Evolutionary conservation across 768 basidiomycete species (phyloP), one percentile per base, ranked within the genome.

Genomic region (Suillus occidentalis): DNA sequence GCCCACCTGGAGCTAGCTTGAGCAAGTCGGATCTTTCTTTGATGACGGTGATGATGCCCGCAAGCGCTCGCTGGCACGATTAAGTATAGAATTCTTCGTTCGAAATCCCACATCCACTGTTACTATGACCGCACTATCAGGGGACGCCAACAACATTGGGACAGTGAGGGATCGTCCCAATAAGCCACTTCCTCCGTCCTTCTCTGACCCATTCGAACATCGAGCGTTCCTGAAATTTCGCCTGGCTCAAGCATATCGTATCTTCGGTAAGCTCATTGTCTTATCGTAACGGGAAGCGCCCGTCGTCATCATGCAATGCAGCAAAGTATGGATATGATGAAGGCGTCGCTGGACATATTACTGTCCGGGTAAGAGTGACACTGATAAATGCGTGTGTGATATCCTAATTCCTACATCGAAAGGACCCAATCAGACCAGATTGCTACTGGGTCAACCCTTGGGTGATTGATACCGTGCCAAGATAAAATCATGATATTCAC

Each of bases 401-500:
- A 28, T 42, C 4, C 20, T 34, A 43, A 25, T 16, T 36, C 45
- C 22, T 57, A 39, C 50, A 13, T 58, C 28, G 20, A 28, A 62
- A 78, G 80, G 81, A 83, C 65, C 77, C 78, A 22, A 74, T 82
- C 62, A 73, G 72, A 47, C 67, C 77, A 22, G 76, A 80, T 66
- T 79, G 79, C 63, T 83, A 82, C 75, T 84, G 82, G 83, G 81
- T 83, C 55, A 83, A 84, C 65, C 82, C 82, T 2, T 81, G 81
- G 65, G 82, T 79, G 64, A 64, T 72, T 40, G 8, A 52, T 37
- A n/a, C 31, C 12, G 34, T 47, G 4, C 25, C 57, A 34, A 22
- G 22, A 57, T 57, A 22, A 39, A 25, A 14, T 42, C 37, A 39
- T 22, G 20, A 60, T 45, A 40, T 64, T 53, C 39, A 55, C 56